phyloP scores from a whole-genome alignment of 1,139 yeast species.

The Candida freyschussii region DNA sequence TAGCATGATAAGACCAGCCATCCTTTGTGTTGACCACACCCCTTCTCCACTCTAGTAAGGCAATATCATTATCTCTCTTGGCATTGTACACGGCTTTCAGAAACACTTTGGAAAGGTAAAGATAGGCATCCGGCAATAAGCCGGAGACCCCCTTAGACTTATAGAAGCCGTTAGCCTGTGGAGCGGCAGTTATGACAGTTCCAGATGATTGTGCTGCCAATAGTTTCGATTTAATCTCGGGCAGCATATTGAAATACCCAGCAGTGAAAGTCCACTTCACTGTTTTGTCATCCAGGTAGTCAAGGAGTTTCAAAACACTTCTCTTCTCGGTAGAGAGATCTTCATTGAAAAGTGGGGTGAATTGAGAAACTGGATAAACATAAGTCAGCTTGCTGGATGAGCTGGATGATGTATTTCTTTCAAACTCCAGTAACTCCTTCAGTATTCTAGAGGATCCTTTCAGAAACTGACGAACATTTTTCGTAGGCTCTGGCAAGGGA shows the following conservation, averaged over 20 bases:
- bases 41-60: slow-evolving; percentile 76
- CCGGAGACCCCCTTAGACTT: slow-evolving; percentile 79
- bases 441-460: slow-evolving; percentile 54
- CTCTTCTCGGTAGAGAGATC: slow-evolving; percentile 79
- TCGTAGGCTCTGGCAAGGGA: slow-evolving; percentile 66
- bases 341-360: slow-evolving; percentile 68
- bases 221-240: slow-evolving; percentile 61
- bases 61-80: slow-evolving; percentile 45
- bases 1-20: slow-evolving; percentile 99
- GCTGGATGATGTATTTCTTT: slow-evolving; percentile 26
- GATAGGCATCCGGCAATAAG: slow-evolving; percentile 82
- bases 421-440: slow-evolving; percentile 46
- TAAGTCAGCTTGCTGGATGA: slow-evolving; percentile 47
- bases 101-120: slow-evolving; percentile 69
- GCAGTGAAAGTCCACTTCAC: slow-evolving; percentile 89
- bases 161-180: slow-evolving; percentile 90
- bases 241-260: slow-evolving; percentile 91
- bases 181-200: slow-evolving; percentile 81
- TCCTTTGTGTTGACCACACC: slow-evolving; percentile 76
- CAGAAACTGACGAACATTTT: slow-evolving; percentile 52
- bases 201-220: slow-evolving; percentile 60
- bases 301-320: slow-evolving; percentile 54
- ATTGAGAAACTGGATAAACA: slow-evolving; percentile 91
- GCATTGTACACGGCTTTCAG: slow-evolving; percentile 46
- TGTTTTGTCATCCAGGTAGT: slow-evolving; percentile 50